Conservation (phyloP, 495 filamentous ascomycete genomes). For the Podospora conica region DNA sequence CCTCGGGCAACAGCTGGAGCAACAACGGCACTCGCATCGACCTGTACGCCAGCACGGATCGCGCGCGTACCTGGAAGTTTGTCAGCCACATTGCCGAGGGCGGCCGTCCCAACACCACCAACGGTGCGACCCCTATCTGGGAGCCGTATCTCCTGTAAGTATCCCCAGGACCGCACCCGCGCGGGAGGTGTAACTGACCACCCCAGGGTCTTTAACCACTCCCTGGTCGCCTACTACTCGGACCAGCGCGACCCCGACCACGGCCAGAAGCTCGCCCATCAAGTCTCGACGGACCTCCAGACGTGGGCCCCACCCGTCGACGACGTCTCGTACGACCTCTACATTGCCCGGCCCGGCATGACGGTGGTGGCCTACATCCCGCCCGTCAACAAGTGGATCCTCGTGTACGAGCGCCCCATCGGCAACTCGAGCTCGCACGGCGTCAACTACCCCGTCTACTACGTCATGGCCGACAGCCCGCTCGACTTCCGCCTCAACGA, state of each 20-base stretch:
- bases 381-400: conserved; percentile 25
- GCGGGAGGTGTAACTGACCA: conserved; percentile 37
- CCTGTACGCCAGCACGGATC: conserved; percentile 56
- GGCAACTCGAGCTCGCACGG: conserved; percentile 27
- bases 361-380: conserved; percentile 42
- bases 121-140: conserved; percentile 63
- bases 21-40: conserved; percentile 54
- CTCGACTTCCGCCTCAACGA: conserved; percentile 43
- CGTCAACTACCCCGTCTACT: conserved; percentile 47
- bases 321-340: conserved; percentile 54
- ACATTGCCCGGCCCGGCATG: conserved; percentile 65
- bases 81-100: conserved; percentile 59
- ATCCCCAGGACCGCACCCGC: conserved; percentile 25
- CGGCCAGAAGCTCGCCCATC: conserved; percentile 62
- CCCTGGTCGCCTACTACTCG: conserved; percentile 60
- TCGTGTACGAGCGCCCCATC: conserved; percentile 24
- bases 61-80: conserved; percentile 58
- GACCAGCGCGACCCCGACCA: conserved; percentile 60
- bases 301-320: conserved; percentile 54
- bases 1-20: conserved; percentile 57
- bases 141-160: conserved; percentile 57
- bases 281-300: conserved; percentile 49
- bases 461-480: conserved; percentile 43
- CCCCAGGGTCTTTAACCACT: conserved; percentile 39
- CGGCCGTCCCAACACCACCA: conserved; percentile 53